Evolutionary conservation across 2,329 filamentous ascomycete species (phyloP).

Genomic region (Epichloe sibirici): DNA sequence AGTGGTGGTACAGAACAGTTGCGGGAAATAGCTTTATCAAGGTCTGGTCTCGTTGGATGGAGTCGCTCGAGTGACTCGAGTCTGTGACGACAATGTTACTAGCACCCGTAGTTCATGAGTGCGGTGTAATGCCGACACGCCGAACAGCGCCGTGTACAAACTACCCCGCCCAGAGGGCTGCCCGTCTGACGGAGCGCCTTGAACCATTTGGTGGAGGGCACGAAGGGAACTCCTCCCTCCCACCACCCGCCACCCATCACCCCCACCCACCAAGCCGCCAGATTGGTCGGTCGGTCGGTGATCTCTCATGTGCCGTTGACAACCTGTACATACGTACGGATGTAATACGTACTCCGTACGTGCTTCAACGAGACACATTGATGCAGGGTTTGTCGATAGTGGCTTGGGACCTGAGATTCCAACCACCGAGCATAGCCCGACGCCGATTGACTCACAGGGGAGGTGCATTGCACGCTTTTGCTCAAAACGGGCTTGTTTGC

Average conservation of each 20-base stretch:
- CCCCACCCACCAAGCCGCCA: background rate
- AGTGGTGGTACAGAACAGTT: background rate
- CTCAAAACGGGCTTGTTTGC: too few species aligned
- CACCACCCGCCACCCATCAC: background rate
- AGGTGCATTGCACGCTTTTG: too few species aligned
- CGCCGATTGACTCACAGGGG: background rate
- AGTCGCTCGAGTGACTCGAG: background rate
- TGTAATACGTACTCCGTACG: too few species aligned
- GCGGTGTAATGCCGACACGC: constrained; percentile 2
- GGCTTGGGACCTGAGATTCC: constrained; percentile 1
- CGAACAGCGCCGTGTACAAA: constrained; percentile 3
- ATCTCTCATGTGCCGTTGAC: background rate
- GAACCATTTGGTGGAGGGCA: background rate
- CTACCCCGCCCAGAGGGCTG: constrained; percentile 2
- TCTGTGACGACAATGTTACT: background rate
- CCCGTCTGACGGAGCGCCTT: background rate
- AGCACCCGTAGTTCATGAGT: too few species aligned
- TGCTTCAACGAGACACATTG: too few species aligned
- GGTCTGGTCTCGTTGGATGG: background rate
- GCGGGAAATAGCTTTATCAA: background rate
- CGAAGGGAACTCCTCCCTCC: too few species aligned
- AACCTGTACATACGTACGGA: background rate
- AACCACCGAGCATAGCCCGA: constrained; percentile 3
- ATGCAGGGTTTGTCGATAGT: background rate
- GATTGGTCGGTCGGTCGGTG: background rate